Evolutionary conservation across 495 filamentous ascomycete species (phyloP).

Genomic region (Lichina pygmaea): DNA sequence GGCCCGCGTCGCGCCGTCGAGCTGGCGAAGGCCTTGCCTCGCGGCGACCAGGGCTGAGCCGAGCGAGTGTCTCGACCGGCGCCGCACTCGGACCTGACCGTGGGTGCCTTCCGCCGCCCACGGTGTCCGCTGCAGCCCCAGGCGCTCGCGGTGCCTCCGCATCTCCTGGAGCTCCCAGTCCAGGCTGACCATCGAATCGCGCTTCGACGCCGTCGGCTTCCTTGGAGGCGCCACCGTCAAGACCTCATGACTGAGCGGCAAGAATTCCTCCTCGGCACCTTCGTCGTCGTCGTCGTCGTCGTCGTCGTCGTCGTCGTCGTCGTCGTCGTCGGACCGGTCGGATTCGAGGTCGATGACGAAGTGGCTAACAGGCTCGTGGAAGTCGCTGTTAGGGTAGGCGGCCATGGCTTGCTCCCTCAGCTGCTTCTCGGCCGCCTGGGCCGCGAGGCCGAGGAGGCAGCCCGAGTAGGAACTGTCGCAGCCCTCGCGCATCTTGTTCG

Average conservation of each 20-base stretch:
- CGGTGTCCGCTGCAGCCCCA: background rate
- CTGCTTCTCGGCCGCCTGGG: conserved; percentile 48
- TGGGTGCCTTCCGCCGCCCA: background rate
- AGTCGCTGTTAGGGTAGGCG: conserved; percentile 39
- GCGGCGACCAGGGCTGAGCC: too few relatives aligned
- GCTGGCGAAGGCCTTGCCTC: too few relatives aligned
- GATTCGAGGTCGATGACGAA: conserved; percentile 25
- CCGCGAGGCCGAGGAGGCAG: conserved; percentile 50
- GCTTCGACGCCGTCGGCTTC: background rate
- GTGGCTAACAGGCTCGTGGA: conserved; percentile 33
- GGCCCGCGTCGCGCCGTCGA: too few relatives aligned
- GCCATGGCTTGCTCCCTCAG: conserved; percentile 39
- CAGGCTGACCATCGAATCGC: conserved; percentile 6
- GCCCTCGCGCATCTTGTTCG: conserved; percentile 23
- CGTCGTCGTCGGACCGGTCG: conserved; percentile 16
- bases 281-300: conserved; percentile 7
- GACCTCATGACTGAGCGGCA: too few relatives aligned
- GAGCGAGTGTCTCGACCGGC: too few relatives aligned
- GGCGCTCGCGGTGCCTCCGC: conserved; percentile 15
- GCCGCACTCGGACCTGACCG: background rate
- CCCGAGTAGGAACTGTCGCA: conserved; percentile 44
- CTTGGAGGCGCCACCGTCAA: too few relatives aligned
- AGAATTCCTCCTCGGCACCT: background rate
- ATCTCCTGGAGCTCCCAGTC: conserved; percentile 18
- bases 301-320: background rate